phyloP scores from a whole-genome alignment of 2,329 filamentous ascomycete species.

The Mycosphaerella arachidis region DNA sequence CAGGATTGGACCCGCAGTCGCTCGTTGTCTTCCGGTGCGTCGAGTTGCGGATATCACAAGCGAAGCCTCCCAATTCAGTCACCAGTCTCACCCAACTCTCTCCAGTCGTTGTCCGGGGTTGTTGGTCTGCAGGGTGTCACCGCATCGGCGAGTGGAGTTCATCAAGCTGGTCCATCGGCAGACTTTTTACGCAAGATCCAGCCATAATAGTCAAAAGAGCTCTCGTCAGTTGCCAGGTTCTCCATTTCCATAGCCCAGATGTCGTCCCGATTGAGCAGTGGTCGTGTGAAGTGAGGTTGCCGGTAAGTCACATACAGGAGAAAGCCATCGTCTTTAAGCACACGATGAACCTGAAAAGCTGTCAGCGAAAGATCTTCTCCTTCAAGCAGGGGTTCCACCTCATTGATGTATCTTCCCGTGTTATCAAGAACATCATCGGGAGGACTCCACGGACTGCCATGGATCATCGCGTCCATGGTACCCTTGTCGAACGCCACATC shows the following conservation, averaged over 20 bases:
- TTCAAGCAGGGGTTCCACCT: conserved; percentile 12
- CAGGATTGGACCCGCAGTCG: background rate
- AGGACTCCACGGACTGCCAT: conserved; percentile 31
- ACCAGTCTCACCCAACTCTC: background rate
- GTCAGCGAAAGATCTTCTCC: background rate
- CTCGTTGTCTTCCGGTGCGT: background rate
- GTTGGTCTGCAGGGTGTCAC: background rate
- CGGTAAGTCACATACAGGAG: conserved; percentile 44
- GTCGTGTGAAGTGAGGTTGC: conserved; percentile 53
- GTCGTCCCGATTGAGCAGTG: conserved; percentile 41
- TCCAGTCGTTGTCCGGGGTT: background rate
- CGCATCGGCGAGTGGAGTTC: background rate
- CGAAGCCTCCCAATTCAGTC: background rate
- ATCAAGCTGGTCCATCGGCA: background rate
- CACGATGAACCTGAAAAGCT: conserved; percentile 21
- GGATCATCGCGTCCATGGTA: conserved; percentile 34
- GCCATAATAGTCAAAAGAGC: conserved; percentile 49
- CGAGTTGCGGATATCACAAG: conserved; percentile 36
- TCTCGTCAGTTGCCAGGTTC: conserved; percentile 35
- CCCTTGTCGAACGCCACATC: conserved; percentile 51
- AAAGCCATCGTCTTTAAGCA: conserved; percentile 29
- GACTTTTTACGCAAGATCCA: conserved; percentile 48
- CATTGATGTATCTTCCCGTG: conserved; percentile 22
- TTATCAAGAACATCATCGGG: conserved; percentile 29
- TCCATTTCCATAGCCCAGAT: conserved; percentile 46